These are phyloP conservation scores for Apiospora marii DNA, from an alignment of 2,329 filamentous ascomycete species.

Conservation along the genomic window DNA sequence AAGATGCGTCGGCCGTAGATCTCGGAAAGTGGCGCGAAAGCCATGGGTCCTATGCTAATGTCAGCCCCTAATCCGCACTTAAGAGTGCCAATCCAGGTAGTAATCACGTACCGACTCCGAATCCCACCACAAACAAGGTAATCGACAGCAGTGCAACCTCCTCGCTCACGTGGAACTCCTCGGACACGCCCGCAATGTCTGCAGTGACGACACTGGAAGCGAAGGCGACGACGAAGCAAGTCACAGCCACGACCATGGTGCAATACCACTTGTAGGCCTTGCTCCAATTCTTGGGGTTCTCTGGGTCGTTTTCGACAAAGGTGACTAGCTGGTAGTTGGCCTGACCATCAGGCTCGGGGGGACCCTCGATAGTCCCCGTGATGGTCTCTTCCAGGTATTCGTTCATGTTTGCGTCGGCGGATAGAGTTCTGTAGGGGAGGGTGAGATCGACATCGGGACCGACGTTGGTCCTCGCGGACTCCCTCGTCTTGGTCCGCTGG, in stretches of 20 bases:
- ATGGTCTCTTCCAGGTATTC: conserved; percentile 72
- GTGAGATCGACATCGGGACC: conserved; percentile 58
- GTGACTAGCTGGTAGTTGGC: conserved; percentile 60
- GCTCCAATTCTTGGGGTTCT: conserved; percentile 87
- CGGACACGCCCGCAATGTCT: conserved; percentile 69
- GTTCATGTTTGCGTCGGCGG: conserved; percentile 64
- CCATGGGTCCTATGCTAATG: conserved; percentile 67
- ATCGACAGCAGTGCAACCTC: conserved; percentile 78
- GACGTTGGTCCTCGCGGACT: conserved; percentile 33
- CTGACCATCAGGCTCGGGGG: conserved; percentile 32
- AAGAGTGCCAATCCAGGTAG: conserved; percentile 23
- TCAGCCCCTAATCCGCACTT: not conserved
- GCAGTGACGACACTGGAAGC: conserved; percentile 80
- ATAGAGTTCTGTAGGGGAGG: conserved; percentile 72
- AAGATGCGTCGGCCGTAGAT: conserved; percentile 76
- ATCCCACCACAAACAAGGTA: conserved; percentile 81
- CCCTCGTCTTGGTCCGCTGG: not conserved
- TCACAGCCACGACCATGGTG: conserved; percentile 83
- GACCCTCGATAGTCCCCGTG: conserved; percentile 65
- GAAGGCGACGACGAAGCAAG: conserved; percentile 78
- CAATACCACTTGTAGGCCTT: conserved; percentile 79
- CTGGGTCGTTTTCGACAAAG: conserved; percentile 74
- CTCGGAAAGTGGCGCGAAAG: conserved; percentile 81
- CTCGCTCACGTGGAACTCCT: conserved; percentile 72
- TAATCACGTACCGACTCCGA: conserved; percentile 70